Evolutionary conservation across 345 rosid species (phyloP), one percentile per base, ranked within the genome.

Genomic region (Linum trigynum): DNA sequence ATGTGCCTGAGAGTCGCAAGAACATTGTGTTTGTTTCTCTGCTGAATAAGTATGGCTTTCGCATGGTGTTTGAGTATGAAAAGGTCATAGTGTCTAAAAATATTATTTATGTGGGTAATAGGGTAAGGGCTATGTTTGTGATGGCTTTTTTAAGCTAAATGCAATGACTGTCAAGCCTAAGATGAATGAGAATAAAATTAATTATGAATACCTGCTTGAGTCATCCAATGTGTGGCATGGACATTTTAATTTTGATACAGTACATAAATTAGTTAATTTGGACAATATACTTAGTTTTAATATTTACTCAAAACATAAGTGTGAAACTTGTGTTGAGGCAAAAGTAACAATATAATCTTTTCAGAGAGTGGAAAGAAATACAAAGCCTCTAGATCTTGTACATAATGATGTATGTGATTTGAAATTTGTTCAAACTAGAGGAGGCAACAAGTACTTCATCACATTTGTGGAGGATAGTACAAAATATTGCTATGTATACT

Each of bases 401-500:
- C 60, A 57, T 15, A 57, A 1, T 57, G 6, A 57, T 57, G 17
- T 5, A 5, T 1, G 6, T 57, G 60, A 57, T 5, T 57, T 57
- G n/a, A 57, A 57, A 23, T 23, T 15, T 23, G 60, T 57, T 10
- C 60, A 57, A 57, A 57, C 60, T 1, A 57, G 60, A 57, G 6
- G 60, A 10, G 60, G 60, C 7, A 57, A 57, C 5, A 57, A 57
- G 35, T 57, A 57, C 17, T 57, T 57, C 17, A 57, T 57, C 17
- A 57, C 60, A 6, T 57, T 57, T 57, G n/a, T 57, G n/a, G 60
- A 57, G 11, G 60, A 57, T 57, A 5, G 60, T 23, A 57, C 60
- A 1, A 5, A 15, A 23, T 57, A 57, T 23, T 57, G 60, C 35
- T 57, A 5, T 57, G 60, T 57, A 23, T 57, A 57, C n/a, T 57